Evolutionary conservation across 257 asterid species (phyloP).

Genomic region (Solanum gracilifrons): DNA sequence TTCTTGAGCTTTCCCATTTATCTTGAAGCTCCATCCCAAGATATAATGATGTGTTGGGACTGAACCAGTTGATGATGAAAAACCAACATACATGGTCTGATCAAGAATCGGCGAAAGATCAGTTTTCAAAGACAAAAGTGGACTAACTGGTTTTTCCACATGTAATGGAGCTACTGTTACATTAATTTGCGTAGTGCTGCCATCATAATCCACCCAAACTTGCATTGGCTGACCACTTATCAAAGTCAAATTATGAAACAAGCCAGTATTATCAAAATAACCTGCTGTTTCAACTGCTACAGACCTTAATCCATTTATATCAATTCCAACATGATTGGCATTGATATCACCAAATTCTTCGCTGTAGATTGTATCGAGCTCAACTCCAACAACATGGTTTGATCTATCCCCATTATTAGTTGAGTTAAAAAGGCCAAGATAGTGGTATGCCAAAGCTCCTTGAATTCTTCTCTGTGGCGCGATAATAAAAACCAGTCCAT

Average conservation of each 20-base stretch:
- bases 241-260: constrained; percentile 27
- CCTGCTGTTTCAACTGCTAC: constrained; percentile 15
- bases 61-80: constrained; percentile 38
- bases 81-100: constrained; percentile 45
- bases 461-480: constrained; percentile 40
- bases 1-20: constrained; percentile 20
- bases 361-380: constrained; percentile 44
- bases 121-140: constrained; percentile 17
- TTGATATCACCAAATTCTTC: constrained; percentile 27
- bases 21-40: constrained; percentile 54
- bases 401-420: constrained; percentile 30
- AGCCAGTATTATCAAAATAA: constrained; percentile 13
- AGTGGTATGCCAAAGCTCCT: constrained; percentile 18
- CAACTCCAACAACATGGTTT: constrained; percentile 50
- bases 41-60: constrained; percentile 39
- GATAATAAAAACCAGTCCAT: constrained; percentile 48
- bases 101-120: constrained; percentile 34
- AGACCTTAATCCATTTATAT: constrained; percentile 33
- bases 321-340: constrained; percentile 53
- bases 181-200: constrained; percentile 1
- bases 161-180: constrained; percentile 38
- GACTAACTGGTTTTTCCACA: constrained; percentile 23
- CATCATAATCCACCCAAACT: constrained; percentile 50
- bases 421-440: constrained; percentile 47
- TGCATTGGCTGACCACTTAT: constrained; percentile 32